Base-by-base conservation (phyloP, 2,329 filamentous ascomycete species). In the Colletotrichum siamense region DNA sequence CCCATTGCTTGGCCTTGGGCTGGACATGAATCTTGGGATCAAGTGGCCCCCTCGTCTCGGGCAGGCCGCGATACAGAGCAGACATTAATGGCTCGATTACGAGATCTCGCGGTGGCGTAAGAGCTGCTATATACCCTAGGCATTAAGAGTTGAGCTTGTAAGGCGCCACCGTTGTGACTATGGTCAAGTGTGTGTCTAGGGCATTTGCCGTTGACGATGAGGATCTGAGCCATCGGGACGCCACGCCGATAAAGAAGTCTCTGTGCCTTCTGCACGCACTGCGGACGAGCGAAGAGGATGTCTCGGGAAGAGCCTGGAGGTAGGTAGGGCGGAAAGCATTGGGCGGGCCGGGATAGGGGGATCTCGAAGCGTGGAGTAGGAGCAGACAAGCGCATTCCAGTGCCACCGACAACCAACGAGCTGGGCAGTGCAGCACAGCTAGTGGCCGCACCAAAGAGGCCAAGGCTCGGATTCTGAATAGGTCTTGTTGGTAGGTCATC, bases 81-180 rank as follows among this genome's bases (percentile, higher is more conserved):
- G 34, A 61, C 55, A 73, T 76, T 59, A 73, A 64, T 76, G 73
- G 73, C 22, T 69, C 57, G 57, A 73, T 73, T 76, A 76, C 70
- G 73, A 76, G 64, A 32, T 59, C 24, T 32, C 28, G 39, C 32
- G 16, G 64, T 69, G 70, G 70, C 64, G 68, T 73, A 34, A 26
- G 36, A 28, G 22, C 8, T 57, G 34, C 18, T 63, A 64, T 36
- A 15, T 65, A 39, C 57, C 44, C 13, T 73, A 36, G 22, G 22
- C n/a, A 22, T 66, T 73, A 24, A n/a, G 70, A 57, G 24, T 64
- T 34, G 57, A 49, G 30, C 36, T 49, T 73, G 39, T 22, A 57
- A 73, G 63, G 69, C 64, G 73, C 70, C 57, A 65, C 69, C 73
- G 73, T 76, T 76, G 63, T 57, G 69, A 69, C 63, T 34, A 72